Evolutionary conservation across 2,329 filamentous ascomycete species (phyloP).

Genomic region (Davidsoniella virescens): DNA sequence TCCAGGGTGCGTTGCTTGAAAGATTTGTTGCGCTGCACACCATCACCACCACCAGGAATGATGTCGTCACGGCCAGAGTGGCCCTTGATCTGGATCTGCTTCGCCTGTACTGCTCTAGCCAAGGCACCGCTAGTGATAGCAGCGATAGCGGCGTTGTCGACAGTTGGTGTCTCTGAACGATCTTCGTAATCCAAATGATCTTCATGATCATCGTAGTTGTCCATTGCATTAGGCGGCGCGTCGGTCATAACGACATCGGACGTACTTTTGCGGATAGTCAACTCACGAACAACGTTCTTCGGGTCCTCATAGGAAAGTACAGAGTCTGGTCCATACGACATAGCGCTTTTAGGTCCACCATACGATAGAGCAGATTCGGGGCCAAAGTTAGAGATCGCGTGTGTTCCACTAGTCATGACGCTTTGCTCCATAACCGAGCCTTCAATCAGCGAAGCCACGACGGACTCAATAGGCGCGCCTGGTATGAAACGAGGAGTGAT

Average conservation of each 20-base stretch:
- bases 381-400: conserved; percentile 2
- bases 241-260: conserved; percentile 7
- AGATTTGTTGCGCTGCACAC: conserved; percentile 43
- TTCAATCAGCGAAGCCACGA: conserved; percentile 71
- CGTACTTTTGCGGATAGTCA: conserved; percentile 8
- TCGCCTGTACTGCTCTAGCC: conserved; percentile 34
- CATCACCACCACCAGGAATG: conserved; percentile 21
- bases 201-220: not conserved
- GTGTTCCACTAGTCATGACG: conserved; percentile 38
- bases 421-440: conserved; percentile 56
- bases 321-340: conserved; percentile 23
- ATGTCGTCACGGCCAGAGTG: conserved; percentile 19
- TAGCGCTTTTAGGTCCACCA: conserved; percentile 13
- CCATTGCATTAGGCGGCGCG: not conserved
- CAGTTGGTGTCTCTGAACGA: conserved; percentile 31
- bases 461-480: conserved; percentile 64
- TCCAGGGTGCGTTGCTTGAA: conserved; percentile 49
- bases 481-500: conserved; percentile 65
- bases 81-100: conserved; percentile 18
- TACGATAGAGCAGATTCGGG: conserved; percentile 10
- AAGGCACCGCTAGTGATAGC: conserved; percentile 42
- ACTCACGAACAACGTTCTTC: conserved; percentile 6
- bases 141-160: conserved; percentile 23
- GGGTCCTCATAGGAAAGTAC: conserved; percentile 21
- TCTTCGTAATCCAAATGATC: conserved; percentile 3